These are phyloP conservation scores for Polytrichum formosum DNA, from an alignment of 225 moss, liverwort and hornwort species.

Conservation along the genomic window DNA sequence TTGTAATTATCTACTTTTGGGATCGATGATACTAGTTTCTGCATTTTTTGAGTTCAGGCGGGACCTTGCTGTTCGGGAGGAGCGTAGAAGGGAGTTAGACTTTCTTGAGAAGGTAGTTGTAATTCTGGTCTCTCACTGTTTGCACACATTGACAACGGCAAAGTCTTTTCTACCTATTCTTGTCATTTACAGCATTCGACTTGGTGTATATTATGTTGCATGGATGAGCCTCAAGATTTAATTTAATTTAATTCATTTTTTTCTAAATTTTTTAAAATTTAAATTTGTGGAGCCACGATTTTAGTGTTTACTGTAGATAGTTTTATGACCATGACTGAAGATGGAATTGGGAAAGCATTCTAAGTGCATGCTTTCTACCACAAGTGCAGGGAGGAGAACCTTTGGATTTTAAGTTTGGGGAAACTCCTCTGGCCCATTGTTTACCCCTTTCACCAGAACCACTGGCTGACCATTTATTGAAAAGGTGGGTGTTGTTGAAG, in stretches of 20 bases:
- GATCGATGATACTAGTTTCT: constrained; percentile 32
- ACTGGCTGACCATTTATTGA: constrained; percentile 59
- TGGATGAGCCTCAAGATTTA: no score
- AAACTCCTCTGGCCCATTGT: constrained; percentile 13
- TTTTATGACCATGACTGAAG: no score
- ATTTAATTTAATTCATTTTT: no score
- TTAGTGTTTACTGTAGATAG: no score
- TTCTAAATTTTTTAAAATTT: no score
- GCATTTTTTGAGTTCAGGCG: constrained; percentile 56
- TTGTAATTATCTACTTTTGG: no score
- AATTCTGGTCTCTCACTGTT: constrained; percentile 1
- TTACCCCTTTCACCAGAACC: constrained; percentile 44
- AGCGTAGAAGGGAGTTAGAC: constrained; percentile 88
- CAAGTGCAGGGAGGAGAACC: constrained; percentile 68
- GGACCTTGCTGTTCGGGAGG: constrained; percentile 79
- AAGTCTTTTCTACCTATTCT: no score
- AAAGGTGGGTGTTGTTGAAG: constrained; percentile 35
- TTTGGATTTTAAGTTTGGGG: constrained; percentile 54
- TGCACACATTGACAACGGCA: not conserved
- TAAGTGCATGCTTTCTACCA: not conserved
- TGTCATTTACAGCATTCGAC: no score
- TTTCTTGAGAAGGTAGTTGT: constrained; percentile 83
- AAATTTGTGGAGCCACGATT: no score
- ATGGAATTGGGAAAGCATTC: no score
- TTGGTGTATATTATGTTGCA: no score